phyloP scores from a whole-genome alignment of 1,284 basidiomycete species.

The Rhodotorula sp. region DNA sequence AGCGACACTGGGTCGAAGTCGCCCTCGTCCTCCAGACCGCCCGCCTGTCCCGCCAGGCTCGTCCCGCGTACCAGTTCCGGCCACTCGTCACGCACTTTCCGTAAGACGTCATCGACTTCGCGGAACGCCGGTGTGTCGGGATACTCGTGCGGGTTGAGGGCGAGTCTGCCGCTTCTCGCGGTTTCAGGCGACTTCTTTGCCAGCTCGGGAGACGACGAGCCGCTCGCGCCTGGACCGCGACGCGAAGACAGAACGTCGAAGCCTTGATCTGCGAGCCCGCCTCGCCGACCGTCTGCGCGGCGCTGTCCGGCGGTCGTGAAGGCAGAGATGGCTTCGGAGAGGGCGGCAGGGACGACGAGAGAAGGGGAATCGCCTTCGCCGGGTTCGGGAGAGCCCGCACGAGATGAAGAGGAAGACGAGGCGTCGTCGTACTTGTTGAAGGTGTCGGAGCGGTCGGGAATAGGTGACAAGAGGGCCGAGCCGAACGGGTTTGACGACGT shows the following conservation, averaged over 20 bases:
- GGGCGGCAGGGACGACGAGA: constrained; percentile 13
- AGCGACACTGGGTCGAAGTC: constrained; percentile 84
- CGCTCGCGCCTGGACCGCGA: neutral
- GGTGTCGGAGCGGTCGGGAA: neutral
- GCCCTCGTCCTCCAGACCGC: constrained; percentile 51
- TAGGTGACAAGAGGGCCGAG: constrained; percentile 2
- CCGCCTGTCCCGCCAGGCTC: constrained; percentile 24
- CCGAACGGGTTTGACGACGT: constrained; percentile 17
- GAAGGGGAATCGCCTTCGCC: constrained; percentile 2
- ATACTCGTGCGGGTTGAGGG: constrained; percentile 30
- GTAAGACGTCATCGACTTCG: constrained; percentile 59
- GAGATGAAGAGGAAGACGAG: neutral
- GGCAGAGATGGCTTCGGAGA: constrained; percentile 32
- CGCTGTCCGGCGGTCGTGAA: constrained; percentile 31
- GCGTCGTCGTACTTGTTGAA: neutral
- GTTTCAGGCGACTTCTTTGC: neutral
- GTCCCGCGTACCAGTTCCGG: constrained; percentile 73
- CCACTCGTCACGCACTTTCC: constrained; percentile 84
- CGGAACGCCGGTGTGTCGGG: constrained; percentile 46
- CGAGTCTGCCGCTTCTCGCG: neutral
- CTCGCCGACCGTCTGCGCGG: constrained; percentile 31
- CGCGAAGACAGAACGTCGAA: constrained; percentile 12
- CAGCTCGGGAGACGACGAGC: neutral
- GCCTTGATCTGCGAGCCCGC: constrained; percentile 37
- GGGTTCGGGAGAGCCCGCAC: constrained; percentile 1